A percentile compares a stretch with the other conserved stretches of the same genome.
Evolutionary conservation across 2,329 filamentous ascomycete genomes (phyloP).

Genomic region (Colletotrichum salicis): DNA sequence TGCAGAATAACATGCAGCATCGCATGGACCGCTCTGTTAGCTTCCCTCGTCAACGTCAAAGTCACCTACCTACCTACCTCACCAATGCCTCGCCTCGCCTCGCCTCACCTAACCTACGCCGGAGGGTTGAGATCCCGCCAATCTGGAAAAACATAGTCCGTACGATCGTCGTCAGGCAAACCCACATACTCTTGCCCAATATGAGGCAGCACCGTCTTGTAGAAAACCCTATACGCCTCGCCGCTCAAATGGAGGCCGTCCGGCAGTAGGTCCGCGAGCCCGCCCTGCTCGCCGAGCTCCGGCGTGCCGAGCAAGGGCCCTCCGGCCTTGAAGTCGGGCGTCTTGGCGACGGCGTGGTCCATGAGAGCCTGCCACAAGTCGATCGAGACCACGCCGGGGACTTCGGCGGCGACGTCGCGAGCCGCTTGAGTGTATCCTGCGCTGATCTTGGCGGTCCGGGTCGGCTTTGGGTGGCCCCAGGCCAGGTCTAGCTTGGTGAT

Average conservation of each 20-base stretch:
- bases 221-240: constrained; percentile 64
- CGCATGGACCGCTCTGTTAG: constrained; percentile 9
- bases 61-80: background rate
- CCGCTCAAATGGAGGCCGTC: constrained; percentile 69
- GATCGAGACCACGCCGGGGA: constrained; percentile 74
- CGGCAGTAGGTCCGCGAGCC: constrained; percentile 62
- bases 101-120: background rate
- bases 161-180: constrained; percentile 47
- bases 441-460: constrained; percentile 59
- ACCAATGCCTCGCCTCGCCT: too few relatives aligned
- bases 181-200: constrained; percentile 57
- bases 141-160: constrained; percentile 58
- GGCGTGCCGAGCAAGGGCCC: constrained; percentile 61
- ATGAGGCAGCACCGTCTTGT: constrained; percentile 57
- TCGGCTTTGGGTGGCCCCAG: constrained; percentile 53
- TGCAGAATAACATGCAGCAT: constrained; percentile 11
- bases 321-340: constrained; percentile 64
- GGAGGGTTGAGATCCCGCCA: constrained; percentile 51
- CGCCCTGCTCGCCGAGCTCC: constrained; percentile 60
- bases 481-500: constrained; percentile 59
- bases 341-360: constrained; percentile 71
- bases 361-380: constrained; percentile 86
- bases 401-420: constrained; percentile 74
- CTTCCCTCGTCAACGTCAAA: background rate
- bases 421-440: constrained; percentile 69